A percentile compares a stretch with the other conserved stretches of the same genome.
phyloP scores from a whole-genome alignment of 179 eudicot species.

The Spinacia oleracea region DNA sequence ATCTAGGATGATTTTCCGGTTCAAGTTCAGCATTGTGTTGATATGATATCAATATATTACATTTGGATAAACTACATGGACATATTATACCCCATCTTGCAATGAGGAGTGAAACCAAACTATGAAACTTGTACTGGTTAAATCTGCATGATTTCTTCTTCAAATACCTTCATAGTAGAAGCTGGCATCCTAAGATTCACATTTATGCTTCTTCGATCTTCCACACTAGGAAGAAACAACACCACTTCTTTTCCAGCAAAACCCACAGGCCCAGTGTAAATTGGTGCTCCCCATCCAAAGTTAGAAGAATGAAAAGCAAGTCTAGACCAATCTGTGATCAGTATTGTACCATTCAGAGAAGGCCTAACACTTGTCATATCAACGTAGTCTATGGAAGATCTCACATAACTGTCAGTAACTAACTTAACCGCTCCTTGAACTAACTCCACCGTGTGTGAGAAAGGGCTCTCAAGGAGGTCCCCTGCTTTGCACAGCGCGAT shows the following conservation, averaged over 20 bases:
- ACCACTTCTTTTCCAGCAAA: conserved; percentile 89
- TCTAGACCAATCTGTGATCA: conserved; percentile 92
- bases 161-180: conserved; percentile 64
- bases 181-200: conserved; percentile 85
- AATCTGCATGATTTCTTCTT: conserved; percentile 52
- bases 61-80: no score
- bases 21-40: no score
- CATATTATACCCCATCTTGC: conserved; percentile 5
- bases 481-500: conserved; percentile 62
- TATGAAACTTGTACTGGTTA: conserved; percentile 9
- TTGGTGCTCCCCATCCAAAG: conserved; percentile 92
- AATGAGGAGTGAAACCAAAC: background rate
- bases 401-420: conserved; percentile 71
- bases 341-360: conserved; percentile 62
- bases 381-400: conserved; percentile 82
- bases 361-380: conserved; percentile 81
- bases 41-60: no score
- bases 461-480: conserved; percentile 26
- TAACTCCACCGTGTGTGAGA: background rate
- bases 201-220: conserved; percentile 54
- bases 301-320: conserved; percentile 72
- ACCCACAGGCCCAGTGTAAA: conserved; percentile 76
- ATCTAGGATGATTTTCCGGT: no score
- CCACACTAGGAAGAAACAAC: conserved; percentile 70
- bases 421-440: conserved; percentile 22